Evolutionary conservation across 192 early-diverging fungal species (phyloP).

Genomic region (Dispira parvispora): DNA sequence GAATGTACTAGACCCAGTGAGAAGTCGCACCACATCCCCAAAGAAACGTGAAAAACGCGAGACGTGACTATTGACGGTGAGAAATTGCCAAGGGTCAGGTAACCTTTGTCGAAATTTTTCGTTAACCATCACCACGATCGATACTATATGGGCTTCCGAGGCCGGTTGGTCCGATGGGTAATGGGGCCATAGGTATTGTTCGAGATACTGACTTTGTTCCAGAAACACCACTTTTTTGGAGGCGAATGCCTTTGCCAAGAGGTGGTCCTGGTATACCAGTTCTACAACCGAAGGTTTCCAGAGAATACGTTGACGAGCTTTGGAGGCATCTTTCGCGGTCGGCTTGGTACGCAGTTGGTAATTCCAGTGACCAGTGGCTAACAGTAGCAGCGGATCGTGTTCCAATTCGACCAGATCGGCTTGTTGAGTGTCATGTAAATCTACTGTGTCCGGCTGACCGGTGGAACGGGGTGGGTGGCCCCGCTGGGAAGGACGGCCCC

Average conservation of each 20-base stretch:
- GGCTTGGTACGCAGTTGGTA: not conserved
- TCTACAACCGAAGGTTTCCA: constrained; percentile 37
- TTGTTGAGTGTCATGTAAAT: not conserved
- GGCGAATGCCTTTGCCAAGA: constrained; percentile 31
- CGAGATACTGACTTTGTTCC: constrained; percentile 63
- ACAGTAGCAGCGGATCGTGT: not conserved
- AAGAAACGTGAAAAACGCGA: constrained; percentile 32
- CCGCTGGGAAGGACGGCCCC: too few relatives aligned
- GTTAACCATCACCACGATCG: constrained; percentile 74
- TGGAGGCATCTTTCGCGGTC: not conserved
- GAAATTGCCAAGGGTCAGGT: constrained; percentile 7
- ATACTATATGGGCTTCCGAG: constrained; percentile 40
- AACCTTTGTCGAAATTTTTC: constrained; percentile 75
- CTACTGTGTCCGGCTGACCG: not conserved
- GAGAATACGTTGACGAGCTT: not conserved
- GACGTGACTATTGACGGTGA: constrained; percentile 7
- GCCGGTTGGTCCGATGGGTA: constrained; percentile 23
- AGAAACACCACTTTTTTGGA: constrained; percentile 45
- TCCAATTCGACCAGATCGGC: not conserved
- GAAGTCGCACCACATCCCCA: constrained; percentile 27
- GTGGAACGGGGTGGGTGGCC: too few relatives aligned
- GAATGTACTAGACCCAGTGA: constrained; percentile 11
- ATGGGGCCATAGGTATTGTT: constrained; percentile 71
- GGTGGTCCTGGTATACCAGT: constrained; percentile 39
- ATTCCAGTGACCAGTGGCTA: constrained; percentile 10